Base-by-base conservation (phyloP, 192 early-diverging fungal species). In the Backusella circina region DNA sequence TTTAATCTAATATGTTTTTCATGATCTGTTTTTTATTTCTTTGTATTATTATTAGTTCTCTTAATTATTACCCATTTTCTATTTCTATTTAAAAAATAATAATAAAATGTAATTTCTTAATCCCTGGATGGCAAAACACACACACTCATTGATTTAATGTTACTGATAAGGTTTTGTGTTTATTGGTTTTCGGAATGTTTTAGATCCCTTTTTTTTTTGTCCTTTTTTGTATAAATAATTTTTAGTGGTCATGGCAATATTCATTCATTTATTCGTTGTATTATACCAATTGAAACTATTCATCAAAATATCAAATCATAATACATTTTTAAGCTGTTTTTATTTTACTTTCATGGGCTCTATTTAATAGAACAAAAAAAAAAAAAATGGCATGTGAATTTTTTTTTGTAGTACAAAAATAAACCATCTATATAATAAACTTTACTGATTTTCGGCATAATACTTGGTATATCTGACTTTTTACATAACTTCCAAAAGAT, bases 401-500 rank as follows among this genome's bases (percentile, higher is more conserved):
- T 6, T 3, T 47, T 5, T n/a, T 47, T 1, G 44, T 47, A 47
- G 18, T n/a, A 47, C 44, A 47, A 47, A n/a, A 47, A 5, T 47
- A 5, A 47, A 47, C 16, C 18, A n/a, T n/a, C 44, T 47, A 47
- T 1, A 16, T n/a, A n/a, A n/a, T n/a, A n/a, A n/a, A n/a, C n/a
- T n/a, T n/a, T n/a, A n/a, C n/a, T n/a, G n/a, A n/a, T n/a, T n/a
- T n/a, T n/a, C n/a, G n/a, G n/a, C n/a, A n/a, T n/a, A n/a, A n/a
- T n/a, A n/a, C n/a, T 37, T 54, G 47, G 70, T 21, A 71, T 71
- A 30, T 71, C 4, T 13, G 47, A 71, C 70, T 71, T 71, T 35
- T 71, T 54, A 71, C 70, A 71, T n/a, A 32, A 71, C 44, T 54
- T 71, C 70, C 70, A n/a, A n/a, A 71, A 71, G 57, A 71, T 39